These are phyloP conservation scores for Phytopythium delawarense DNA, from an alignment of 352 stramenopile species.

Conservation along the genomic window DNA sequence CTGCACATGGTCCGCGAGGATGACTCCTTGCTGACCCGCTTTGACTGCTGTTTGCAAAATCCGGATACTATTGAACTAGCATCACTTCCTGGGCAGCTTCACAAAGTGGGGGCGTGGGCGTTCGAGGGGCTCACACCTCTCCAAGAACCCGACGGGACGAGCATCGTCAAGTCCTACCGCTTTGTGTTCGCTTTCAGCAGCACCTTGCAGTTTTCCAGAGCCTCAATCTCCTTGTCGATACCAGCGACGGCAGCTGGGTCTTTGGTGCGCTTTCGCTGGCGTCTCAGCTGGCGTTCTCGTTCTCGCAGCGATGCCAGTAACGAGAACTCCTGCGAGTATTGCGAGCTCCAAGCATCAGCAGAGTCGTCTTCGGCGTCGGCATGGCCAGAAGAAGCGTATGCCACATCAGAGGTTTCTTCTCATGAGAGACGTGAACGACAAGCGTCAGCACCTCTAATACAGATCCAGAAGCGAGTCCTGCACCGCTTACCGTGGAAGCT, in stretches of 20 bases:
- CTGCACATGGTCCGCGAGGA: not conserved
- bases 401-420: constrained; percentile 54
- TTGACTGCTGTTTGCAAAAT: not conserved
- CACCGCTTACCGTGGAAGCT: constrained; percentile 38
- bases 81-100: not conserved
- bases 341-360: constrained; percentile 11
- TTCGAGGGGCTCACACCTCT: not conserved
- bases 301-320: constrained; percentile 49
- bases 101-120: not conserved
- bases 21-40: not conserved
- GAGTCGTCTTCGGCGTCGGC: constrained; percentile 10
- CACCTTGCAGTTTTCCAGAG: constrained; percentile 51
- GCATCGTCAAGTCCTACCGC: constrained; percentile 9
- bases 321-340: constrained; percentile 34
- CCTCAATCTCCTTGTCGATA: constrained; percentile 48
- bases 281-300: constrained; percentile 46
- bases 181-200: constrained; percentile 59
- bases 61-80: not conserved
- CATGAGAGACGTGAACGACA: not conserved
- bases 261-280: constrained; percentile 24
- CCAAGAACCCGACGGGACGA: not conserved
- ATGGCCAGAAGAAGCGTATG: not conserved
- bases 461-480: not conserved
- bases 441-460: not conserved
- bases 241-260: constrained; percentile 20